Base-by-base conservation (phyloP, 441 rosid genomes). In the Raphanus hybrid region DNA sequence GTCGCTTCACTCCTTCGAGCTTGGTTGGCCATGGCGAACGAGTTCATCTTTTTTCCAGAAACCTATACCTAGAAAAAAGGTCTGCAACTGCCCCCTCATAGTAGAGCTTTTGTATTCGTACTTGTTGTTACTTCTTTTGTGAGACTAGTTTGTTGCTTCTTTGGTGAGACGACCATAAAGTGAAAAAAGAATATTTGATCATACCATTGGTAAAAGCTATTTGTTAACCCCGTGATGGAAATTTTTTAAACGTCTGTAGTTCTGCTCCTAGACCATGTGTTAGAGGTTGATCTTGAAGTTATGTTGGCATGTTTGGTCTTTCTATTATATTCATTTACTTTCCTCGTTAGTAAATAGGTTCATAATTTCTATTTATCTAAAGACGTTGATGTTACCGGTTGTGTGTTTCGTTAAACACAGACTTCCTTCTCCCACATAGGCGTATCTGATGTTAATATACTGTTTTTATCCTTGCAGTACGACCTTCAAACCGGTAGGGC, bases 1-100 rank as follows among this genome's bases (percentile, higher is more conserved):
- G 99, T 93, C 99, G 43, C 92, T 87, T 80, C 91, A 86, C 75
- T 93, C 97, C 81, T 91, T 96, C 73, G 96, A 93, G 27, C 97
- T 96, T 59, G 83, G 97, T 79, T 96, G 99, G 99, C 99, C 99
- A 6, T 93, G 98, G 99, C 91, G 88, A 58, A 67, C 20, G 66
- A 75, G 72, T 79, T 87, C 89, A 27, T 73, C 90, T 9, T 96
- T 96, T 84, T 96, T 96, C 75, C 93, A 72, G 72, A 88, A 83
- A 80, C 99, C 98, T 73, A 83, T 82, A 70, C 88, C 85, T 18
- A 90, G 84, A 75, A 75, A 82, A 77, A 92, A 89, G 99, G 99
- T 91, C 52, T 74, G 82, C 67, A 68, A 23, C 70, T 63, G 12
- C 48, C 78, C 26, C 29, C 67, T 66, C 35, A 12, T 55, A 54